Evolutionary conservation across 495 filamentous ascomycete species (phyloP).

Genomic region (Podospora appendiculata): DNA sequence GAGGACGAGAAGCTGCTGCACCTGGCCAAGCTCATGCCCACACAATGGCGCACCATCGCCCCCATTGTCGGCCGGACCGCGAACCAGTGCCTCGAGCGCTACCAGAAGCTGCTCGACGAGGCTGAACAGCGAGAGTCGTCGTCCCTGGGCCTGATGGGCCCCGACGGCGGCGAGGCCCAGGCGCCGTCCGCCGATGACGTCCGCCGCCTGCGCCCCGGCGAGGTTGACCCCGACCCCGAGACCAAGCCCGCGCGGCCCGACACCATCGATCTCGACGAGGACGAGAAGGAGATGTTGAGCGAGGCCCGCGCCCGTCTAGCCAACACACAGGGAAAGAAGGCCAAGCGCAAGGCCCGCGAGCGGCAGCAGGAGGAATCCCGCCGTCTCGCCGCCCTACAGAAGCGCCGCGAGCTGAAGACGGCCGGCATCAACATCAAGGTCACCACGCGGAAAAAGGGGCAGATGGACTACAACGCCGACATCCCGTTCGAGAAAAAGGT

Average conservation of each 20-base stretch:
- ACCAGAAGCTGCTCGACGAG: conserved; percentile 93
- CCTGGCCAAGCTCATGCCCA: conserved; percentile 96
- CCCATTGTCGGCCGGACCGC: conserved; percentile 94
- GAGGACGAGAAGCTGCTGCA: conserved; percentile 97
- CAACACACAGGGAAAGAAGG: conserved; percentile 98
- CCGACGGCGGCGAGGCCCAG: conserved; percentile 76
- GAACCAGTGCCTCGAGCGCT: conserved; percentile 92
- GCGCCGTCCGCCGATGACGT: conserved; percentile 94
- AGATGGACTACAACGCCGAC: conserved; percentile 99
- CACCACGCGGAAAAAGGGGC: conserved; percentile 80
- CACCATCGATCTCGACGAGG: conserved; percentile 95
- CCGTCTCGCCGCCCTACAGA: conserved; percentile 82
- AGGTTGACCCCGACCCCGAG: conserved; percentile 93
- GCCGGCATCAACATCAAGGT: conserved; percentile 98
- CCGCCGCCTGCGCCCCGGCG: conserved; percentile 78
- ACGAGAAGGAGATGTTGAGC: conserved; percentile 98
- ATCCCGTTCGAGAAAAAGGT: conserved; percentile 94
- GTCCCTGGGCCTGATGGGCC: conserved; percentile 78
- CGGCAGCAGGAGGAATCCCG: conserved; percentile 92
- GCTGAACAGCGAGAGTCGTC: conserved; percentile 80
- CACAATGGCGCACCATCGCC: conserved; percentile 97
- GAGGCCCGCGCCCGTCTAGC: conserved; percentile 93
- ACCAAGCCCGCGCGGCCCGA: conserved; percentile 95
- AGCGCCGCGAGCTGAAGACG: conserved; percentile 92
- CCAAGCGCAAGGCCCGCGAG: conserved; percentile 94